These are phyloP conservation scores for Colletotrichum truncatum DNA, from an alignment of 2,329 filamentous ascomycete genomes.

Conservation along the genomic window DNA sequence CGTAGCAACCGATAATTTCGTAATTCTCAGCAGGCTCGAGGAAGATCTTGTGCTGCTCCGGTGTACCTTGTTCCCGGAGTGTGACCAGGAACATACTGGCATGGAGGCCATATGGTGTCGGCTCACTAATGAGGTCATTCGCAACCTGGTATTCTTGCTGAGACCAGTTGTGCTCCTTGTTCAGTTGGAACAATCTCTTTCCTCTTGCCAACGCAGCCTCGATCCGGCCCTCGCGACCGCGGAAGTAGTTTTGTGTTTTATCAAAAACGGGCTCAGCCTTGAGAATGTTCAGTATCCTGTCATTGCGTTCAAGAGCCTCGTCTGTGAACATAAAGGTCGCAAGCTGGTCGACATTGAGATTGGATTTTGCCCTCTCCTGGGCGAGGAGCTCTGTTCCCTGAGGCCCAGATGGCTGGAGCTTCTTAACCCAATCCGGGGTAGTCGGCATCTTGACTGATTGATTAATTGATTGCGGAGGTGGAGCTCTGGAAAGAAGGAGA, in stretches of 20 bases:
- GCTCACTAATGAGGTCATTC: slow-evolving; percentile 76
- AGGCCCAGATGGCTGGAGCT: slow-evolving; percentile 58
- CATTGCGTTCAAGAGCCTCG: slow-evolving; percentile 68
- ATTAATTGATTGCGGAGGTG: neutral
- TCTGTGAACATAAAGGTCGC: slow-evolving; percentile 76
- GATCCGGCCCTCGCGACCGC: slow-evolving; percentile 74
- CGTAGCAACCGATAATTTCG: slow-evolving; percentile 81
- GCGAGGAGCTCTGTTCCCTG: slow-evolving; percentile 75
- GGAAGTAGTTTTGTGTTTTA: slow-evolving; percentile 81
- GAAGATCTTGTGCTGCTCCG: slow-evolving; percentile 79
- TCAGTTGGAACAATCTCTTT: slow-evolving; percentile 75
- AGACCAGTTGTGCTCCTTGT: slow-evolving; percentile 74
- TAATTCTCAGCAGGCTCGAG: slow-evolving; percentile 74
- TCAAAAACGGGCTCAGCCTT: slow-evolving; percentile 76
- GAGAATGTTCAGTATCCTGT: slow-evolving; percentile 70
- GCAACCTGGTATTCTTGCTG: slow-evolving; percentile 71
- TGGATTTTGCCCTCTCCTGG: slow-evolving; percentile 74
- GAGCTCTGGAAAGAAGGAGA: neutral
- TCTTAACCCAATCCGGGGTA: slow-evolving; percentile 34
- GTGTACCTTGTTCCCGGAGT: slow-evolving; percentile 74
- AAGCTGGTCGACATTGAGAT: slow-evolving; percentile 73
- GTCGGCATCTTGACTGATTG: slow-evolving; percentile 19
- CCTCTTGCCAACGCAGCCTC: slow-evolving; percentile 74
- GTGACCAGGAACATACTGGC: slow-evolving; percentile 63
- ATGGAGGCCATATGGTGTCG: slow-evolving; percentile 78